Base-by-base conservation (phyloP, 2,329 filamentous ascomycete genomes). In the Fusarium sp. region DNA sequence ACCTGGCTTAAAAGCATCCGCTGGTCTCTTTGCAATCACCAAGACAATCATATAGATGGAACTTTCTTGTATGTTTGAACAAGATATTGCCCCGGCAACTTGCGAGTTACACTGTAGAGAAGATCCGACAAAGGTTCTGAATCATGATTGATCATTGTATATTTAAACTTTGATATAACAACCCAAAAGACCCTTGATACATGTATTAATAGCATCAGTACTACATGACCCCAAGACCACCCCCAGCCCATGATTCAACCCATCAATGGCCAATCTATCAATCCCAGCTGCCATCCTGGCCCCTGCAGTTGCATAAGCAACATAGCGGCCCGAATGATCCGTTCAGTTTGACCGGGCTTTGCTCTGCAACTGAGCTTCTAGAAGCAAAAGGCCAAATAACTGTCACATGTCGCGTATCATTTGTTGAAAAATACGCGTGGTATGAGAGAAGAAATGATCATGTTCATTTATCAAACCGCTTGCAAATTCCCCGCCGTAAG, bases 281-380 rank as follows among this genome's bases (percentile, higher is more conserved):
- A 56, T 41, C 43, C 35, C 25, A 38, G 52, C 25, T 46, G 49
- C 49, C 55, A 57, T 21, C 45, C 55, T 23, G 25, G 39, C 35
- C 61, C 60, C 31, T 65, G 61, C 9, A 47, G 10, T 14, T 41
- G 49, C 42, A 39, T 48, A 33, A 33, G 31, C 23, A 5, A n/a
- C 32, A 33, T 36, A 46, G 44, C 17, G 33, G 39, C 37, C 21
- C 44, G n/a, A 31, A 51, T 56, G n/a, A 38, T 15, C 36, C 25
- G 25, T 38, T 29, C 37, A 39, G 42, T 27, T 33, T 38, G 7
- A 23, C 5, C 10, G 42, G 13, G 15, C 6, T n/a, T 37, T 17
- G 14, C 7, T 3, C 23, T 6, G 21, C 21, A 23, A 23, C 21
- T 21, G 35, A 37, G 8, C 9, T n/a, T 11, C 2, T 6, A 32